Evolutionary conservation across 768 basidiomycete genomes (phyloP).

Genomic region (Auriscalpium orientale): DNA sequence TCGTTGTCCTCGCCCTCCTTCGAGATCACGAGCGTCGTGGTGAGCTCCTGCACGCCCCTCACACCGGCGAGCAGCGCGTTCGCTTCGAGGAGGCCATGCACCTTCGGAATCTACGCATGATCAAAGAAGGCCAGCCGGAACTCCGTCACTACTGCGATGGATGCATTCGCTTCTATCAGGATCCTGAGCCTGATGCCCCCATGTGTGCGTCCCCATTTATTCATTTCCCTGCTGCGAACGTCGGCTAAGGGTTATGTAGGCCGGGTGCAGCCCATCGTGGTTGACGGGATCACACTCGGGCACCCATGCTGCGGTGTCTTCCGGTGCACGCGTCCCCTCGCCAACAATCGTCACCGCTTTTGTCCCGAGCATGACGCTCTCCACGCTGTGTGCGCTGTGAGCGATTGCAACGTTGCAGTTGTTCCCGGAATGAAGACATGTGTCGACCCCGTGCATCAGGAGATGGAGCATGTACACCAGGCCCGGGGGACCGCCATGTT

Average conservation of each 20-base stretch:
- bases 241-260: not conserved
- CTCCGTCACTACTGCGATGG: slow-evolving; percentile 22
- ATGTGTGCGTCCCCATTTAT: not conserved
- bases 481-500: no score
- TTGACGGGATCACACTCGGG: slow-evolving; percentile 22
- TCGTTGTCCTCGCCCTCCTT: slow-evolving; percentile 20
- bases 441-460: not conserved
- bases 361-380: slow-evolving; percentile 6
- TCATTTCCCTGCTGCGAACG: no score
- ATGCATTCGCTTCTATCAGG: slow-evolving; percentile 17
- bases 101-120: slow-evolving; percentile 19
- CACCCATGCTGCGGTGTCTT: slow-evolving; percentile 18
- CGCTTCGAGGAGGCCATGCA: slow-evolving; percentile 19
- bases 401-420: not conserved
- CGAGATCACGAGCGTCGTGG: slow-evolving; percentile 12
- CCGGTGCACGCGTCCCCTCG: slow-evolving; percentile 12
- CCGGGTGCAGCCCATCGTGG: slow-evolving; percentile 10
- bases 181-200: slow-evolving; percentile 3
- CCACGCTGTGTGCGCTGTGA: not conserved
- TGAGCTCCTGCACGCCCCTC: slow-evolving; percentile 15
- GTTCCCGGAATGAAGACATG: not conserved
- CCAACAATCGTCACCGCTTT: slow-evolving; percentile 7
- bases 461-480: not conserved
- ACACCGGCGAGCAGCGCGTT: slow-evolving; percentile 18
- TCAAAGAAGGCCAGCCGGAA: slow-evolving; percentile 21